A percentile compares a stretch with the other conserved stretches of the same genome.
These are phyloP conservation scores for Scutellaria baicalensis DNA, from an alignment of 257 asterid genomes.

Conservation along the genomic window DNA sequence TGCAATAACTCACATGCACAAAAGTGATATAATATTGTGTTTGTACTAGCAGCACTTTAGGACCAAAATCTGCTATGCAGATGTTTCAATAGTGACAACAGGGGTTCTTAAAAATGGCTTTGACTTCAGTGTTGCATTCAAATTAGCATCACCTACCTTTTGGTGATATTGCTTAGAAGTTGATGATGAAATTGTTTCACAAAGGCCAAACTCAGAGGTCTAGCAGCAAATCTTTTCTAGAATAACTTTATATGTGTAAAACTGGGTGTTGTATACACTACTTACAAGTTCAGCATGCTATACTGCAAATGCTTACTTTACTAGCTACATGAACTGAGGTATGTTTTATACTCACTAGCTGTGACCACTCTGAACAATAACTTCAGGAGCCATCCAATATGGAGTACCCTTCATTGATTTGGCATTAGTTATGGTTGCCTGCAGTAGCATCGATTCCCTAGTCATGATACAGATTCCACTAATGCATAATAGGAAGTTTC, in stretches of 20 bases:
- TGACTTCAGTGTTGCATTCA: not conserved
- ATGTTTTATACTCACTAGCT: constrained; percentile 70
- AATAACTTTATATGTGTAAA: not conserved
- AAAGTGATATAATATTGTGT: not conserved
- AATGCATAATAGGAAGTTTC: constrained; percentile 1
- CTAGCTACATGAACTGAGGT: constrained; percentile 8
- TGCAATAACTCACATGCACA: not conserved
- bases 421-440: constrained; percentile 98
- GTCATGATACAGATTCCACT: constrained; percentile 5
- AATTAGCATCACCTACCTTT: not conserved
- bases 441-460: constrained; percentile 21
- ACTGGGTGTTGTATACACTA: not conserved
- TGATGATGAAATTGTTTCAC: not conserved
- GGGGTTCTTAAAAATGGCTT: not conserved
- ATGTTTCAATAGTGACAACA: not conserved
- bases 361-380: constrained; percentile 98
- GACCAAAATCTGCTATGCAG: not conserved
- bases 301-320: not conserved
- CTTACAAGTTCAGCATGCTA: not conserved
- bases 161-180: not conserved
- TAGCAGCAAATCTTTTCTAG: not conserved
- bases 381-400: constrained; percentile 99
- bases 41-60: not conserved
- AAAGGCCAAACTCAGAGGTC: not conserved
- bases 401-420: constrained; percentile 99